These are phyloP conservation scores for Stagonosporopsis vannaccii DNA, from an alignment of 2,329 filamentous ascomycete species.

Conservation along the genomic window DNA sequence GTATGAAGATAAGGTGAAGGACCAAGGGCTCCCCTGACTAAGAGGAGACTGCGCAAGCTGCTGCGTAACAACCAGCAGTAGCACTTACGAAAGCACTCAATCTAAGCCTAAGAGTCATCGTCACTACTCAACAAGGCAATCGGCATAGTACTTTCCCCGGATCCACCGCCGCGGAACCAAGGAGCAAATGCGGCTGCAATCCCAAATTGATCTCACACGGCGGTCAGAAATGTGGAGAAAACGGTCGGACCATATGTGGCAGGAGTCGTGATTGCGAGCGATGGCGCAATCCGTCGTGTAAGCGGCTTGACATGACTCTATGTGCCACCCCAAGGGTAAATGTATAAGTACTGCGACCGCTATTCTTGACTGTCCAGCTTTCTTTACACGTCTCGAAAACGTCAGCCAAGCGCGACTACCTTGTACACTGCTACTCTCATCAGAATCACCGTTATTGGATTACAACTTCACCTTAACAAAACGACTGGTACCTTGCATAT, in stretches of 20 bases:
- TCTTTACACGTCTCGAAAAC: slow-evolving; percentile 1
- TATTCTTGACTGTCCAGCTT: not conserved
- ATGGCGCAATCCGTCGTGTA: slow-evolving; percentile 42
- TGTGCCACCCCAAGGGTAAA: slow-evolving; percentile 5
- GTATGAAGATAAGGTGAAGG: not conserved
- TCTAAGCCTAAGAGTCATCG: not conserved
- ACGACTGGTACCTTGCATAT: slow-evolving; percentile 9
- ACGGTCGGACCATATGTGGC: slow-evolving; percentile 10
- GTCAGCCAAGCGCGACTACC: not conserved
- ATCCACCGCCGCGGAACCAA: slow-evolving; percentile 11
- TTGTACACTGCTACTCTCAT: not conserved
- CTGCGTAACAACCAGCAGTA: not conserved
- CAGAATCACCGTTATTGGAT: not conserved
- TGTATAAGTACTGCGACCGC: slow-evolving; percentile 22
- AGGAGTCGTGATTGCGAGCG: slow-evolving; percentile 42
- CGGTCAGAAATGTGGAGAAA: slow-evolving; percentile 20
- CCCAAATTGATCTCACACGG: slow-evolving; percentile 5
- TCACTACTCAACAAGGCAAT: slow-evolving; percentile 3
- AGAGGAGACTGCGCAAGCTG: not conserved
- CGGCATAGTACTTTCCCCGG: slow-evolving; percentile 17
- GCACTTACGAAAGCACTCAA: not conserved
- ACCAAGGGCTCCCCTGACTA: not conserved
- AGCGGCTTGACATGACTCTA: slow-evolving; percentile 19
- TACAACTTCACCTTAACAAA: not conserved
- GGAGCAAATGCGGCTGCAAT: slow-evolving; percentile 13